Percentiles rank a stretch among this genome's conserved stretches.
These are phyloP conservation scores for Amanita pallidorosea DNA, from an alignment of 768 basidiomycete species.

Conservation along the genomic window DNA sequence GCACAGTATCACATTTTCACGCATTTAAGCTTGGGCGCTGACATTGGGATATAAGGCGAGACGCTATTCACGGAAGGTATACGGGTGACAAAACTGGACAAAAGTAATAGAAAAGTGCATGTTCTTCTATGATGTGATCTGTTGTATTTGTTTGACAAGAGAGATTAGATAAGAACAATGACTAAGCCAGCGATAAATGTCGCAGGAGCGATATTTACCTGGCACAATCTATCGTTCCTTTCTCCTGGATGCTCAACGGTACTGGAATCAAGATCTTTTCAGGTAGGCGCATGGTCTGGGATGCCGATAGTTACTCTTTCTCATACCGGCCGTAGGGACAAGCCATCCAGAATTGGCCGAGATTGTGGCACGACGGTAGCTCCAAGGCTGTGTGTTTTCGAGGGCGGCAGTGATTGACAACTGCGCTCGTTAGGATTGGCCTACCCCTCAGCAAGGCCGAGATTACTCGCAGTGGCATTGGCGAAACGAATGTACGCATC, in stretches of 20 bases:
- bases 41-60: too few species aligned
- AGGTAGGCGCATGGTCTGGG: conserved; percentile 25
- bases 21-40: too few species aligned
- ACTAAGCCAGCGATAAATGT: not conserved
- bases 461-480: conserved; percentile 79
- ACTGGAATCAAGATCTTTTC: conserved; percentile 50
- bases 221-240: too few species aligned
- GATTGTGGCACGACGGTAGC: conserved; percentile 84
- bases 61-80: too few species aligned
- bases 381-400: conserved; percentile 11
- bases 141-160: too few species aligned
- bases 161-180: conserved; percentile 8
- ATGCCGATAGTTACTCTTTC: not conserved
- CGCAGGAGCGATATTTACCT: too few species aligned
- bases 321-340: conserved; percentile 45
- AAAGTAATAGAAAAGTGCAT: too few species aligned
- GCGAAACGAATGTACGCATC: conserved; percentile 88
- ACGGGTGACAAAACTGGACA: too few species aligned
- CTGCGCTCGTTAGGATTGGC: conserved; percentile 58
- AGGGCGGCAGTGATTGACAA: conserved; percentile 13
- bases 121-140: too few species aligned
- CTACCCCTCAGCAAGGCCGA: conserved; percentile 81
- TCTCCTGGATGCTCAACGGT: conserved; percentile 35
- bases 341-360: conserved; percentile 94
- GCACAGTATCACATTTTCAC: too few species aligned